Percentiles rank a stretch among this genome's conserved stretches.
Evolutionary conservation across 768 basidiomycete species (phyloP).

Genomic region (Suillus paluster): DNA sequence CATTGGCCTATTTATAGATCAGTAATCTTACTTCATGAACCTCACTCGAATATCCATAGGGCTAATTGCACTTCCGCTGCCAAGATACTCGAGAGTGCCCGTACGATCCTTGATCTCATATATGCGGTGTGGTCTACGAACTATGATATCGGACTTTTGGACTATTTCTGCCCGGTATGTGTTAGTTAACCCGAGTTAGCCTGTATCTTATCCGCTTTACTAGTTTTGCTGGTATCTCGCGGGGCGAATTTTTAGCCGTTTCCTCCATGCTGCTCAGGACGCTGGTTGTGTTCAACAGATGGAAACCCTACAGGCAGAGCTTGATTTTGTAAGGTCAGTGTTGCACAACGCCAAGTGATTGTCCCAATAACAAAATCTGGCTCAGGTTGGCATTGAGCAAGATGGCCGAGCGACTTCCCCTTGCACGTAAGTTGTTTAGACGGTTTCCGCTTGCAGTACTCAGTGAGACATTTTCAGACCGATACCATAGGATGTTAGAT

Average conservation of each 20-base stretch:
- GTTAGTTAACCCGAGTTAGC: slow-evolving; percentile 1
- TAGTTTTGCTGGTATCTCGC: slow-evolving; percentile 74
- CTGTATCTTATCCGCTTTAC: slow-evolving; percentile 2
- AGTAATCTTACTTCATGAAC: slow-evolving; percentile 74
- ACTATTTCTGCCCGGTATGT: slow-evolving; percentile 70
- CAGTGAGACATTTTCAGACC: slow-evolving; percentile 14
- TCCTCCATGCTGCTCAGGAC: slow-evolving; percentile 66
- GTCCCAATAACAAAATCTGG: not conserved
- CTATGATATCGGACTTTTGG: slow-evolving; percentile 70
- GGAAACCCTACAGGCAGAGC: slow-evolving; percentile 60
- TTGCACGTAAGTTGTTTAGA: slow-evolving; percentile 49
- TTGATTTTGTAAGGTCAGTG: slow-evolving; percentile 70
- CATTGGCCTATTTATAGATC: slow-evolving; percentile 45
- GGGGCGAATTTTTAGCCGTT: slow-evolving; percentile 68
- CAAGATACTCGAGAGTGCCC: slow-evolving; percentile 68
- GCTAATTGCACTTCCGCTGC: slow-evolving; percentile 70
- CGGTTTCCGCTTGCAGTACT: not conserved
- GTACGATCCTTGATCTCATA: slow-evolving; percentile 68
- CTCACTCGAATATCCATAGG: slow-evolving; percentile 64
- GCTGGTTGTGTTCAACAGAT: slow-evolving; percentile 59
- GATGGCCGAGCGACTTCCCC: slow-evolving; percentile 68
- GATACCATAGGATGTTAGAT: slow-evolving; percentile 29
- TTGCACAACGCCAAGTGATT: not conserved
- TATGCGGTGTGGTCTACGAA: slow-evolving; percentile 72
- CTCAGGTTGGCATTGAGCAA: slow-evolving; percentile 59